These are phyloP conservation scores for Dactylellina sp. DNA, from an alignment of 2,329 filamentous ascomycete species.

Conservation along the genomic window DNA sequence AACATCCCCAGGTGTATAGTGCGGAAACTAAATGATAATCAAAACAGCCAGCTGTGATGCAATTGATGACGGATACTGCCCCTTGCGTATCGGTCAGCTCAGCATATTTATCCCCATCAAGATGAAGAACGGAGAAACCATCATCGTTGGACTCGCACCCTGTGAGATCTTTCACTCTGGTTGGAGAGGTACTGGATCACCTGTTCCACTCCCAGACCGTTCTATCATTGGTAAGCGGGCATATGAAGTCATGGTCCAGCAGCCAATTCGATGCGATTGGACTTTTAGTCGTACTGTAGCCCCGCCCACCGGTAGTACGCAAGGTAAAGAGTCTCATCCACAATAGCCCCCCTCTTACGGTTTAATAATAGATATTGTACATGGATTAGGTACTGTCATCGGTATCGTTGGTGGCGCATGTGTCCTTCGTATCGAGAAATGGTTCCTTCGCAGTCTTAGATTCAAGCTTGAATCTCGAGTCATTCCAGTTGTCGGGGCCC, in stretches of 20 bases:
- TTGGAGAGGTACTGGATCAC: slow-evolving; percentile 38
- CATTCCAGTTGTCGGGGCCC: slow-evolving; percentile 30
- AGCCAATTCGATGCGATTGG: slow-evolving; percentile 17
- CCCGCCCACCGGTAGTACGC: slow-evolving; percentile 22
- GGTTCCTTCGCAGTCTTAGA: slow-evolving; percentile 34
- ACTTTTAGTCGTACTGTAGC: slow-evolving; percentile 13
- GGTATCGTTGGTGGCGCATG: slow-evolving; percentile 31
- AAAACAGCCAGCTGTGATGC: slow-evolving; percentile 34
- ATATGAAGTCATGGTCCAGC: slow-evolving; percentile 29
- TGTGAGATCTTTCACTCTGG: slow-evolving; percentile 36
- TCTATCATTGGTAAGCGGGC: slow-evolving; percentile 45
- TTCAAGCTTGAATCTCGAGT: slow-evolving; percentile 22
- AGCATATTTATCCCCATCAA: slow-evolving; percentile 39
- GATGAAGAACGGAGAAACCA: slow-evolving; percentile 23
- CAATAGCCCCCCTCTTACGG: neutral
- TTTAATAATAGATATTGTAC: neutral
- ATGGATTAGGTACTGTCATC: slow-evolving; percentile 29
- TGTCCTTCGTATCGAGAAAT: slow-evolving; percentile 33
- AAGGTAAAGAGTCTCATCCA: slow-evolving; percentile 15
- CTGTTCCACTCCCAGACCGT: slow-evolving; percentile 21
- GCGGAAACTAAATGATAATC: neutral
- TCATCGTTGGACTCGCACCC: slow-evolving; percentile 44
- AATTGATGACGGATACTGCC: slow-evolving; percentile 18
- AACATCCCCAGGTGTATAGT: neutral
- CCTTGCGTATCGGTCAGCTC: slow-evolving; percentile 41